phyloP scores from a whole-genome alignment of 129 eudicot genomes.

The Tanacetum coccineum region DNA sequence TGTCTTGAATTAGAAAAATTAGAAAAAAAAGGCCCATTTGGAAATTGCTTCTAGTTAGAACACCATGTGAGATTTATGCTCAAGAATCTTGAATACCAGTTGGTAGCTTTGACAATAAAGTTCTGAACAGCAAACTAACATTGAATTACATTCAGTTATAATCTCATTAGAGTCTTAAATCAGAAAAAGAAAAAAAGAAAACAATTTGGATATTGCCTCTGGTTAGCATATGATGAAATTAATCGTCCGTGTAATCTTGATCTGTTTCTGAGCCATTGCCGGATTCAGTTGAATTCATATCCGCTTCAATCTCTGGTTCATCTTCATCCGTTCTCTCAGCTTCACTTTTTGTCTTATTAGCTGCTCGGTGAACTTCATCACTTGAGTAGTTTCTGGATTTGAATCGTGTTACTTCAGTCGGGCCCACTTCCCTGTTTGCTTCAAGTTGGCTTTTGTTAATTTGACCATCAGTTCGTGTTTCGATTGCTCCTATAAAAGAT shows the following conservation, averaged over 20 bases:
- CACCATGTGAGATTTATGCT: background rate
- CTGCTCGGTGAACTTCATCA: background rate
- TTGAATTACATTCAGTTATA: conserved; percentile 13
- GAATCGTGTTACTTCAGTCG: background rate
- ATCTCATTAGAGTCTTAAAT: conserved; percentile 3
- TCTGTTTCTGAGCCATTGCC: conserved; percentile 15
- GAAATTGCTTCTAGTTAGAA: too few relatives aligned
- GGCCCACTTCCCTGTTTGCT: conserved; percentile 14
- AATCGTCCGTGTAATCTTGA: conserved; percentile 16
- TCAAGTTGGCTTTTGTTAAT: too few relatives aligned
- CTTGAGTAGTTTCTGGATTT: background rate
- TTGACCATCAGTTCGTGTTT: too few relatives aligned
- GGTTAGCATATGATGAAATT: background rate
- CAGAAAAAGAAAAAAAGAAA: background rate
- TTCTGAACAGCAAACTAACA: background rate
- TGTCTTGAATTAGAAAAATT: too few relatives aligned
- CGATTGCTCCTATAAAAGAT: too few relatives aligned
- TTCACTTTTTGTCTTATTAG: background rate
- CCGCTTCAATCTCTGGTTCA: background rate
- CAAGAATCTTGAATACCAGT: background rate
- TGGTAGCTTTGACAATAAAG: background rate
- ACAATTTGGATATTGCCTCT: background rate
- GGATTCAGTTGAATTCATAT: conserved; percentile 10
- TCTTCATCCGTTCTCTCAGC: background rate
- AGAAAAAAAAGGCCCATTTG: too few relatives aligned